Conservation (phyloP, 768 basidiomycete species). For the Naganishia kalamii region DNA sequence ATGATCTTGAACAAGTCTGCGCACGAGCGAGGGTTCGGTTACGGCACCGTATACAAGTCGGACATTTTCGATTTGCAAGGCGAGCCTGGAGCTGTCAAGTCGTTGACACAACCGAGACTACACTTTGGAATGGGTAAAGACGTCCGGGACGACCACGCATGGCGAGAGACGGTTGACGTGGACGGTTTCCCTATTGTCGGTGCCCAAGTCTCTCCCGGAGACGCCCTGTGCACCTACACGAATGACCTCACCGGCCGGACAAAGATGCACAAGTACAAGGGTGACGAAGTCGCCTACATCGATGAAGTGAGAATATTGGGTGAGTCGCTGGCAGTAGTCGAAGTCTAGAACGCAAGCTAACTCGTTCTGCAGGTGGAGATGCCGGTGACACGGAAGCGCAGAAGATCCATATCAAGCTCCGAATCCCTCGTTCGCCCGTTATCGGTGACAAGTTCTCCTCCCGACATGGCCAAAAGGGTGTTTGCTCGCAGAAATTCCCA, state of each 20-base stretch:
- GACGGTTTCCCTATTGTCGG: constrained; percentile 86
- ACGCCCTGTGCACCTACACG: constrained; percentile 75
- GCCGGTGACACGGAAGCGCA: constrained; percentile 79
- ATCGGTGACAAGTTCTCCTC: constrained; percentile 99
- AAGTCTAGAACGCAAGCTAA: neutral
- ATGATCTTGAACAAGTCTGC: constrained; percentile 99
- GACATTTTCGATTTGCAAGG: constrained; percentile 85
- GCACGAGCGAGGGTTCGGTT: constrained; percentile 93
- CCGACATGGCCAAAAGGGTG: constrained; percentile 97
- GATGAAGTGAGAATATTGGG: constrained; percentile 88
- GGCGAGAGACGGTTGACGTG: constrained; percentile 57
- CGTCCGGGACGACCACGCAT: constrained; percentile 52
- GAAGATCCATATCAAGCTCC: constrained; percentile 85
- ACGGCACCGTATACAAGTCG: constrained; percentile 93
- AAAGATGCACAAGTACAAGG: constrained; percentile 87
- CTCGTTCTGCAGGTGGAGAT: constrained; percentile 61
- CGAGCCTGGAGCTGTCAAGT: constrained; percentile 56
- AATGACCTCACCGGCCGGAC: constrained; percentile 80
- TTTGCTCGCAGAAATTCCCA: constrained; percentile 99
- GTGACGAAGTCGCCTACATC: constrained; percentile 81
- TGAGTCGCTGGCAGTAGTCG: constrained; percentile 42
- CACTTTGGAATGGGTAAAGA: constrained; percentile 82
- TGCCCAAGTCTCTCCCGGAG: constrained; percentile 61
- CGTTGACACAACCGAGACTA: constrained; percentile 61
- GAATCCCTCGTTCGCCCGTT: constrained; percentile 88